A percentile compares a stretch with the other conserved stretches of the same genome.
Evolutionary conservation across 257 asterid genomes (phyloP).

Genomic region (Gardenia jasminoides): DNA sequence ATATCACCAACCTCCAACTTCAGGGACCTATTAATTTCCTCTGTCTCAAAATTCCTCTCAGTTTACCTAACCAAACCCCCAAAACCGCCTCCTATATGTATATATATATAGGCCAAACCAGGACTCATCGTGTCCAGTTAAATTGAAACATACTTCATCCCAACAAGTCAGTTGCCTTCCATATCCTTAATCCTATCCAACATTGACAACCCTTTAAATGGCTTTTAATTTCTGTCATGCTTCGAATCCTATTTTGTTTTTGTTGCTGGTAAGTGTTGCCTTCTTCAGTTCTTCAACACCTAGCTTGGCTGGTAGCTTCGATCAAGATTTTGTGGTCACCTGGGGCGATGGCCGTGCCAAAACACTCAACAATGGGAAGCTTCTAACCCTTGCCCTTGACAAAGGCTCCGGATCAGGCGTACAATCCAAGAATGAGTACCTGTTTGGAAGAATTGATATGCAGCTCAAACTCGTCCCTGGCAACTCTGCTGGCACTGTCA

Average conservation of each 20-base stretch:
- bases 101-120: background rate
- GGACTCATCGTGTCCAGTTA: background rate
- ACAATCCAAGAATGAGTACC: conserved; percentile 36
- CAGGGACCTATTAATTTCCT: conserved; percentile 1
- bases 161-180: background rate
- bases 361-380: conserved; percentile 33
- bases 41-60: background rate
- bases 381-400: conserved; percentile 38
- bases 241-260: background rate
- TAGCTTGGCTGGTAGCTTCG: conserved; percentile 10
- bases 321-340: conserved; percentile 32
- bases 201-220: background rate
- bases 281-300: background rate
- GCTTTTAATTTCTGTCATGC: background rate
- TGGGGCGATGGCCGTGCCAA: conserved; percentile 35
- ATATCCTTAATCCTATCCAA: background rate
- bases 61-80: background rate
- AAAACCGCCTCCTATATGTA: background rate
- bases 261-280: background rate
- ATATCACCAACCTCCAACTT: background rate
- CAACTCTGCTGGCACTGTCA: conserved; percentile 50
- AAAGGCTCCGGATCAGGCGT: conserved; percentile 39
- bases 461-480: conserved; percentile 40
- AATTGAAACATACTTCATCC: background rate
- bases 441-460: conserved; percentile 32